These are phyloP conservation scores for Peterozyma xylosa DNA, from an alignment of 805 yeast species.

Conservation along the genomic window DNA sequence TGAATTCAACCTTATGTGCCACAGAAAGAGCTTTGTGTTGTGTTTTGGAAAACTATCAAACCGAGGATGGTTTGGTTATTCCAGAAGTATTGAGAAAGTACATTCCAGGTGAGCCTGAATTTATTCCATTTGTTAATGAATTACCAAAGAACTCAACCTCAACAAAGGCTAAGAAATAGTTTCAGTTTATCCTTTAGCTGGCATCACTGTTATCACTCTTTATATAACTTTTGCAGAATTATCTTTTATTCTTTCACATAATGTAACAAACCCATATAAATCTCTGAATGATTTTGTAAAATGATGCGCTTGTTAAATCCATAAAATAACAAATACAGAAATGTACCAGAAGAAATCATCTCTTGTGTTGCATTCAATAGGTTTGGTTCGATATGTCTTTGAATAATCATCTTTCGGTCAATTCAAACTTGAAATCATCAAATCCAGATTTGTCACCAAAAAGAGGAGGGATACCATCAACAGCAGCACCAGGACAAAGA, in stretches of 20 bases:
- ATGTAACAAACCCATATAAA: neutral
- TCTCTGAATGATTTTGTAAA: neutral
- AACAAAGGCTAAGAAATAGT: slow-evolving; percentile 43
- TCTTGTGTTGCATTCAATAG: no score
- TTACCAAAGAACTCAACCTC: slow-evolving; percentile 93
- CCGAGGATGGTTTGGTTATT: slow-evolving; percentile 86
- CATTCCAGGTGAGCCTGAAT: slow-evolving; percentile 98
- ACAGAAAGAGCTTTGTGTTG: slow-evolving; percentile 98
- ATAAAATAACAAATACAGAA: no score
- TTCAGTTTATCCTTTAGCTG: neutral
- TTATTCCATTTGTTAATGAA: slow-evolving; percentile 83
- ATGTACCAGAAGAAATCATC: no score
- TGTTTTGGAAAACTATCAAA: slow-evolving; percentile 95
- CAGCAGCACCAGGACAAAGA: no score
- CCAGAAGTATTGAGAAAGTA: slow-evolving; percentile 95
- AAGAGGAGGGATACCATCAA: no score
- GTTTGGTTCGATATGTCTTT: neutral
- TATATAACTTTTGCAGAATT: neutral
- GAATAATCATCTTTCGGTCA: no score
- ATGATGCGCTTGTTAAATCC: neutral
- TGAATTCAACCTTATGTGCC: slow-evolving; percentile 95
- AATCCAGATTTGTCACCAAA: no score
- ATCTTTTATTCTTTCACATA: neutral
- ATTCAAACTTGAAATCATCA: no score
- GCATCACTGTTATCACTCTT: neutral